These are phyloP conservation scores for Xylariaceae sp. DNA, from an alignment of 2,329 filamentous ascomycete species.

Conservation along the genomic window DNA sequence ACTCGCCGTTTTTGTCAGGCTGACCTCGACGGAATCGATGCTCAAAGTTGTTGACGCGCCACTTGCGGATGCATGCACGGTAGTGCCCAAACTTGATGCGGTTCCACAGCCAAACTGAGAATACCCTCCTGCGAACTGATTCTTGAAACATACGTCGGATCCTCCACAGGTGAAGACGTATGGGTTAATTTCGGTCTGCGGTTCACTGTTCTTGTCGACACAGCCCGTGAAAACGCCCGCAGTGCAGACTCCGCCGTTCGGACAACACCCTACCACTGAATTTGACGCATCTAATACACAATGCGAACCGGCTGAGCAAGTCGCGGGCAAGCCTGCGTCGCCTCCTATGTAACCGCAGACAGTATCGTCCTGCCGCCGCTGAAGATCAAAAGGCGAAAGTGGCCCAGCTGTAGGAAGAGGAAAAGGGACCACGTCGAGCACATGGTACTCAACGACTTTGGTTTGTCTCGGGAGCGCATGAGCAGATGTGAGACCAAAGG, in stretches of 20 bases:
- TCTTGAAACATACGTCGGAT: constrained; percentile 50
- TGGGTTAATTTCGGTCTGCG: constrained; percentile 50
- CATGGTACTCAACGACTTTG: constrained; percentile 32
- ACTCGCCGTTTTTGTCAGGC: constrained; percentile 38
- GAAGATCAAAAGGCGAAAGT: constrained; percentile 32
- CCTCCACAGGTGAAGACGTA: constrained; percentile 55
- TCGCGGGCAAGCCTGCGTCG: constrained; percentile 48
- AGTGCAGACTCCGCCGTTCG: constrained; percentile 48
- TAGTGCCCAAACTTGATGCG: constrained; percentile 44
- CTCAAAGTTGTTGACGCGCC: constrained; percentile 36
- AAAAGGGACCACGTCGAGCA: constrained; percentile 39
- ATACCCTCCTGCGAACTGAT: constrained; percentile 51
- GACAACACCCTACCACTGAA: constrained; percentile 54
- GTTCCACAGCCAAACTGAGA: constrained; percentile 56
- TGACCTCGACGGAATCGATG: constrained; percentile 38
- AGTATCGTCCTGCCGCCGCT: constrained; percentile 46
- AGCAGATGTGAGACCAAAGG: constrained; percentile 31
- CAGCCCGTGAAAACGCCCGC: constrained; percentile 56
- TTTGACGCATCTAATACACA: constrained; percentile 51
- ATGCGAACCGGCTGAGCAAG: constrained; percentile 54
- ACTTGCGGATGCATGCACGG: constrained; percentile 43
- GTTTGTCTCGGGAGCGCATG: constrained; percentile 41
- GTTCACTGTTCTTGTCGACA: constrained; percentile 47
- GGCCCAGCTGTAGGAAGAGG: constrained; percentile 42
- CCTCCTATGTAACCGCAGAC: constrained; percentile 57